Conservation (phyloP, 2,329 filamentous ascomycete species). For the Leptographium wingfieldii region DNA sequence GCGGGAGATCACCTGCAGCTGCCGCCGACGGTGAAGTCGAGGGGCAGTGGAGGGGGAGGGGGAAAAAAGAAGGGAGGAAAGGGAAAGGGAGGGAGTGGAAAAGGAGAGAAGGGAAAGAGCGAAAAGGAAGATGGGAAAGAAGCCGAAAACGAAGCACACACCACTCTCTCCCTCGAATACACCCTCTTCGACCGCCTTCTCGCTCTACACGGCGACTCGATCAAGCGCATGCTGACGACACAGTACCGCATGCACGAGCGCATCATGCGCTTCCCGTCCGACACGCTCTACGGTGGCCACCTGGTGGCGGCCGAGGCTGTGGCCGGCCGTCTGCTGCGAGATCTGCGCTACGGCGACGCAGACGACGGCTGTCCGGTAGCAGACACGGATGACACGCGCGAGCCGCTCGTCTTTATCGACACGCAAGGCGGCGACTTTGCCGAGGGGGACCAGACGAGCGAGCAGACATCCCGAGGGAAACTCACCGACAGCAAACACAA, state of each 20-base stretch:
- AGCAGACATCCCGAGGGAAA: conserved; percentile 20
- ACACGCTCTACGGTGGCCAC: conserved; percentile 72
- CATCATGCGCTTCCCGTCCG: conserved; percentile 91
- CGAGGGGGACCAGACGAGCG: conserved; percentile 49
- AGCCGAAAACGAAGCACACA: conserved; percentile 19
- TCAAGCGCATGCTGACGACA: conserved; percentile 91
- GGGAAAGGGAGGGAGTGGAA: background rate
- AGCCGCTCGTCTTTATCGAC: conserved; percentile 87
- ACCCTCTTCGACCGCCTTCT: conserved; percentile 88
- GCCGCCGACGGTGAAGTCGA: conserved; percentile 84
- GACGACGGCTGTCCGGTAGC: conserved; percentile 31
- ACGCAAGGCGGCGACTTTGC: conserved; percentile 90
- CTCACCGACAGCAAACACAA: conserved; percentile 69
- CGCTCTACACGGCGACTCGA: conserved; percentile 61
- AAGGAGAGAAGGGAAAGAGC: background rate
- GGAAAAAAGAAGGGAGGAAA: background rate
- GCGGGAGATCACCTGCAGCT: conserved; percentile 92
- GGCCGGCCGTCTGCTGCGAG: conserved; percentile 58
- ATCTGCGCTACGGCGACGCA: conserved; percentile 50
- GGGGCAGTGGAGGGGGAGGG: background rate
- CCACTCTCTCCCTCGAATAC: conserved; percentile 47
- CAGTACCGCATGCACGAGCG: conserved; percentile 97
- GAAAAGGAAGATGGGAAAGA: no score
- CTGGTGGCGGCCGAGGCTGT: conserved; percentile 73
- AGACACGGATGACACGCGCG: conserved; percentile 73